Conservation (phyloP, 148 eudicot species). For the Tetragonia tetragonoides region DNA sequence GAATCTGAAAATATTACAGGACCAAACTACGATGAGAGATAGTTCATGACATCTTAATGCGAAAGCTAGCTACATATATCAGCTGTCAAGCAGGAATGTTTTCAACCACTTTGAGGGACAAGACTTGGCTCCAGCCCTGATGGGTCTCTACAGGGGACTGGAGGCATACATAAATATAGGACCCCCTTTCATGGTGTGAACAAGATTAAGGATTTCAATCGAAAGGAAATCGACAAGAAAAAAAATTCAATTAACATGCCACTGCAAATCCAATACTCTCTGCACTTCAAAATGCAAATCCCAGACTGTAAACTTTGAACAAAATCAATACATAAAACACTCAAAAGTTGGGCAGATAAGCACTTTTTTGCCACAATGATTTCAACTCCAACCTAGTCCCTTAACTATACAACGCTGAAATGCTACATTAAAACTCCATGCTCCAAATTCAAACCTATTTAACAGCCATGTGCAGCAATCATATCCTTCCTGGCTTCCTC, state of each 20-base stretch:
- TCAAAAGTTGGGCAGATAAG: not conserved
- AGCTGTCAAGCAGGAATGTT: not conserved
- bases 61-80: not conserved
- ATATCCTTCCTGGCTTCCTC: not conserved
- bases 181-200: not conserved
- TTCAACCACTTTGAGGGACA: not conserved
- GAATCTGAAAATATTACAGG: conserved; percentile 42
- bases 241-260: not conserved
- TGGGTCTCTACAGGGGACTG: not conserved
- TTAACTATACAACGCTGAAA: not conserved
- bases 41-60: not conserved
- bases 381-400: not conserved
- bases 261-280: not conserved
- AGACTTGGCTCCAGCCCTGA: not conserved
- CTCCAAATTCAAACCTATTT: not conserved
- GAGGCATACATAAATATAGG: not conserved
- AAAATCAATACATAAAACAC: not conserved
- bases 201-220: not conserved
- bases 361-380: not conserved
- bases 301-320: not conserved
- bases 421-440: not conserved
- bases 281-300: not conserved
- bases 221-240: not conserved
- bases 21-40: conserved; percentile 8
- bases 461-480: not conserved